These are phyloP conservation scores for Anisodus acutangulus DNA, from an alignment of 257 asterid species.

Conservation along the genomic window DNA sequence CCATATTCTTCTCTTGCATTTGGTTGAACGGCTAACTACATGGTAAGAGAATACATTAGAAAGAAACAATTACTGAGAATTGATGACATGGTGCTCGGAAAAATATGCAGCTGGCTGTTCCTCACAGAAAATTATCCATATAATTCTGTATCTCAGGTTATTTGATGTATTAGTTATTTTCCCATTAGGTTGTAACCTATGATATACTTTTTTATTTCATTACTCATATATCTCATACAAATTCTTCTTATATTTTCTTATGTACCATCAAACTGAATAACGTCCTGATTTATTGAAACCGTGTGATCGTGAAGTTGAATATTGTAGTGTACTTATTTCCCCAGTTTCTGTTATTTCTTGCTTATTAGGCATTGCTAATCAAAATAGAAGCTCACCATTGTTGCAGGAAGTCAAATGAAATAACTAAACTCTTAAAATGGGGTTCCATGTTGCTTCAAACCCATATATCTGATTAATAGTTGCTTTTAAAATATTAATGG, in stretches of 20 bases:
- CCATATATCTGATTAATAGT: background rate
- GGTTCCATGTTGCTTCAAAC: background rate
- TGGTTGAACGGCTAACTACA: background rate
- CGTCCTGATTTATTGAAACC: background rate
- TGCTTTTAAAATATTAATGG: background rate
- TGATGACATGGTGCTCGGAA: background rate
- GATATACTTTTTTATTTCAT: background rate
- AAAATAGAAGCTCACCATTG: background rate
- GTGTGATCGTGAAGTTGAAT: background rate
- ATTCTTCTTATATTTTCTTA: conserved; percentile 4
- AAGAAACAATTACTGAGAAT: conserved; percentile 5
- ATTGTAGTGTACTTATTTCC: background rate
- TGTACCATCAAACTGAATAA: background rate
- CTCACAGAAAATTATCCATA: background rate
- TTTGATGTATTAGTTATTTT: background rate
- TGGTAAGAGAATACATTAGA: conserved; percentile 1
- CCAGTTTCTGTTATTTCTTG: conserved; percentile 15
- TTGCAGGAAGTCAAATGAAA: conserved; percentile 28
- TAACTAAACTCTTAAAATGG: background rate
- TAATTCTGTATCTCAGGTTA: background rate
- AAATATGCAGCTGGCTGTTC: background rate
- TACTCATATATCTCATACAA: background rate
- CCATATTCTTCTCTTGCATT: background rate
- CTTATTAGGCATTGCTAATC: background rate
- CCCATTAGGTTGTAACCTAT: conserved; percentile 1